Evolutionary conservation across 2,329 filamentous ascomycete species (phyloP), one percentile per base, ranked within the genome.

Genomic region (Ustulina deusta): DNA sequence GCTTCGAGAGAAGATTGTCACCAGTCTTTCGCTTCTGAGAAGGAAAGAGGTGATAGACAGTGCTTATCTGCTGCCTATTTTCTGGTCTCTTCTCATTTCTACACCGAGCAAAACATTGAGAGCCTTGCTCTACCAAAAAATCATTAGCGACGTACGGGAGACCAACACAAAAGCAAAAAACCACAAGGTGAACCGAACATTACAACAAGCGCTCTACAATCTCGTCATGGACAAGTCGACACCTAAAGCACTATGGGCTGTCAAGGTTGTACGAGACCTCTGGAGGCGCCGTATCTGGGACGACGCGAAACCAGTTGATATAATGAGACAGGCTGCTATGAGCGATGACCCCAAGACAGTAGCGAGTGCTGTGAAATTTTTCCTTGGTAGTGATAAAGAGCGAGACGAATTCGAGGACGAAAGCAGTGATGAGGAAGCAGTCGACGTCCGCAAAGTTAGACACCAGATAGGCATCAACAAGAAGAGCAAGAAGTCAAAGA

Each of bases 251-350:
- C 86, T 99, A 57, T 99, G 96, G 96, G 94, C 96, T 3, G 93
- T 97, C 69, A 97, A 97, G 80, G 87, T 99, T 71, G 97, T 94
- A 3, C 88, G 95, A 69, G 96, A 99, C 82, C 84, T 99, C 76
- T 99, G 96, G 96, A 97, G 94, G 81, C 88, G 95, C 54, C 94
- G 97, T 74, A 90, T 98, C 71, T 99, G 96, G 96, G 93, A 92
- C 10, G 96, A 99, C 75, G 89, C 94, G 1, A 96, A 94, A 79
- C 90, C 95, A 0, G 96, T 98, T n/a, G 94, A 97, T 76, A 93
- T 98, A 72, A 98, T 99, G 94, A 97, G 97, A 81, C 92, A 97
- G 81, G 94, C 95, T 0, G 90, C 91, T 62, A 82, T 99, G 64
- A 90, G 93, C 3, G 91, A 97, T 59, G 97, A 97, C 74, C 93